Evolutionary conservation across 1,284 basidiomycete genomes (phyloP).

Genomic region (Volvariella volvacea): DNA sequence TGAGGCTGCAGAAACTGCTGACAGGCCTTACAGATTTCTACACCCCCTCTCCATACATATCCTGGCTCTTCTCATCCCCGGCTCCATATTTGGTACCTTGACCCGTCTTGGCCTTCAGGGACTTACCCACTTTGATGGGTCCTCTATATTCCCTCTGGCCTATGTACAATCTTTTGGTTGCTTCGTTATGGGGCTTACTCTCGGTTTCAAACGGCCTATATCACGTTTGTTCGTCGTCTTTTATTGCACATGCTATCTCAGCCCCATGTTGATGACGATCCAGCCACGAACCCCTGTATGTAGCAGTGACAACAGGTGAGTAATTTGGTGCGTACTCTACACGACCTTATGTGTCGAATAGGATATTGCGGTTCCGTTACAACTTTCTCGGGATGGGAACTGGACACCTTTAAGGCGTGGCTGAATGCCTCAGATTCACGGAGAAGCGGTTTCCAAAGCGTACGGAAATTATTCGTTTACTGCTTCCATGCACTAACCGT

Average conservation of each 20-base stretch:
- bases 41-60: constrained; percentile 57
- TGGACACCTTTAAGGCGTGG: constrained; percentile 85
- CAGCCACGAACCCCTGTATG: constrained; percentile 86
- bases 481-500: too few species aligned
- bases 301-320: constrained; percentile 81
- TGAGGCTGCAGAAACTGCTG: constrained; percentile 31
- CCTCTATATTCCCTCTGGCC: constrained; percentile 76
- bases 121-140: constrained; percentile 66
- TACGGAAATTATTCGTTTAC: constrained; percentile 31
- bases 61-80: constrained; percentile 66
- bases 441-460: constrained; percentile 73
- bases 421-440: constrained; percentile 56
- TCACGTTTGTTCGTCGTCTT: constrained; percentile 60
- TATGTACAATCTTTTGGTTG: constrained; percentile 91
- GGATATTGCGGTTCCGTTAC: constrained; percentile 96
- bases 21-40: constrained; percentile 27
- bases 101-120: constrained; percentile 71
- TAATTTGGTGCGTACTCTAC: not conserved
- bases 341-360: constrained; percentile 17
- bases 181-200: constrained; percentile 81
- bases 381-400: constrained; percentile 94
- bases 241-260: constrained; percentile 5
- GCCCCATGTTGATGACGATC: constrained; percentile 8
- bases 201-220: constrained; percentile 66
- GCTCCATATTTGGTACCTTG: constrained; percentile 74